A percentile compares a stretch with the other conserved stretches of the same genome.
Conservation (phyloP, 352 stramenopile genomes). For the Phytopythium sindhum region DNA sequence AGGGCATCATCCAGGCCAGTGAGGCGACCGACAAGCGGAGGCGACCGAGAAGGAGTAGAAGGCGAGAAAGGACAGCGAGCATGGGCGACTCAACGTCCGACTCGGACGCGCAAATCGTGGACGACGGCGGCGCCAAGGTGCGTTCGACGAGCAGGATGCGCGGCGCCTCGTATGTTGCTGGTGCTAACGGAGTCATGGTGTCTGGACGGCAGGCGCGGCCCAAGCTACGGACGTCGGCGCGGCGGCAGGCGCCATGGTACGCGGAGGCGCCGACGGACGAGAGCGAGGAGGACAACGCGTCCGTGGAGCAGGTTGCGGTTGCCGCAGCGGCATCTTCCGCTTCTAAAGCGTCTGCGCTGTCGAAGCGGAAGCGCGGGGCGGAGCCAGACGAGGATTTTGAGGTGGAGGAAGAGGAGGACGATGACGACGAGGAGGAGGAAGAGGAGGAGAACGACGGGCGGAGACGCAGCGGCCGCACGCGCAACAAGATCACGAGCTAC, state of each 20-base stretch:
- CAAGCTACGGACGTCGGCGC: constrained; percentile 22
- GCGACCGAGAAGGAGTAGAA: background rate
- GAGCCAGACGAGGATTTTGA: constrained; percentile 15
- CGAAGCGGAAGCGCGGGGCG: constrained; percentile 9
- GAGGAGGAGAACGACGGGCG: constrained; percentile 26
- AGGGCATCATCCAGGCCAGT: too few relatives aligned
- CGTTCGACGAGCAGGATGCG: background rate
- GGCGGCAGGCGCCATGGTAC: background rate
- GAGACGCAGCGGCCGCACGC: constrained; percentile 37
- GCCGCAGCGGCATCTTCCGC: background rate
- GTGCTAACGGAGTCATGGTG: background rate
- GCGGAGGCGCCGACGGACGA: constrained; percentile 17
- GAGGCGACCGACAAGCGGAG: too few relatives aligned
- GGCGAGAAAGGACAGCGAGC: background rate
- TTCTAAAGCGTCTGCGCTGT: background rate
- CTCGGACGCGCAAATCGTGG: constrained; percentile 8
- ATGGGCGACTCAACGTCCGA: constrained; percentile 10
- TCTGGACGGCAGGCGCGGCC: constrained; percentile 18
- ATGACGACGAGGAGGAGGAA: constrained; percentile 10
- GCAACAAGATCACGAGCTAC: constrained; percentile 18
- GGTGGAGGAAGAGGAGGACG: constrained; percentile 15
- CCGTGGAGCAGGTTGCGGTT: background rate
- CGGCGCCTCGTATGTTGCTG: background rate
- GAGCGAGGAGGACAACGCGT: constrained; percentile 28
- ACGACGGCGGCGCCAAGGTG: constrained; percentile 2